Base-by-base conservation (phyloP, 1,284 basidiomycete species). In the Melampsora abietis-canadensis region DNA sequence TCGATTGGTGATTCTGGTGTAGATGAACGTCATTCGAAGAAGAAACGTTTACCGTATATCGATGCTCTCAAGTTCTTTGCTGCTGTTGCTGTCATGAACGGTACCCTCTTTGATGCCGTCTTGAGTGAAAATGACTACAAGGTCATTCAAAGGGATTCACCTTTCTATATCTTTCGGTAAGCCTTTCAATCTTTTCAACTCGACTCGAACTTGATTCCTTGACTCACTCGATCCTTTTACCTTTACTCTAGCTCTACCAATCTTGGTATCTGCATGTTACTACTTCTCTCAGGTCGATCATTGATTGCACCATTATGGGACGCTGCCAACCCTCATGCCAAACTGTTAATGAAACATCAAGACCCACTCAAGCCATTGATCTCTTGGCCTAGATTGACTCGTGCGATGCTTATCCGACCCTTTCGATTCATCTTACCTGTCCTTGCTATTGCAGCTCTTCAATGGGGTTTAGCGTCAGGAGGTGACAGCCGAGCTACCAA, bases 361-460 rank as follows among this genome's bases (percentile, higher is more conserved):
- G 40, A 34, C 10, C 65, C 70, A 31, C 34, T 48, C 59, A 77
- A 76, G 61, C 77, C 78, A 15, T 51, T 77, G 37, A 80, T 81
- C 79, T 79, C 80, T 51, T 81, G 80, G 79, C 75, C 78, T 12
- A 78, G 79, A 51, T 75, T 82, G 7, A 80, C 80, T 30, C 77
- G 81, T 60, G 79, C 79, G 34, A 80, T 82, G 78, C 76, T 82
- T 64, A 77, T 79, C 51, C 77, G 81, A 47, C 79, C 80, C 3
- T 81, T 82, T 79, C 76, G 81, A 57, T 82, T 82, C 78, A 77
- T 82, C 61, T 77, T 81, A 14, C 81, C 81, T 63, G 81, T 81
- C 76, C 59, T 81, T 54, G 78, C 77, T 44, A 68, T 82, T 44
- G 77, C 79, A 66, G 80, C 79, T 21, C 74, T 82, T 30, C 81